Conservation (phyloP, 2,329 filamentous ascomycete species). For the Talaromyces marneffei region DNA sequence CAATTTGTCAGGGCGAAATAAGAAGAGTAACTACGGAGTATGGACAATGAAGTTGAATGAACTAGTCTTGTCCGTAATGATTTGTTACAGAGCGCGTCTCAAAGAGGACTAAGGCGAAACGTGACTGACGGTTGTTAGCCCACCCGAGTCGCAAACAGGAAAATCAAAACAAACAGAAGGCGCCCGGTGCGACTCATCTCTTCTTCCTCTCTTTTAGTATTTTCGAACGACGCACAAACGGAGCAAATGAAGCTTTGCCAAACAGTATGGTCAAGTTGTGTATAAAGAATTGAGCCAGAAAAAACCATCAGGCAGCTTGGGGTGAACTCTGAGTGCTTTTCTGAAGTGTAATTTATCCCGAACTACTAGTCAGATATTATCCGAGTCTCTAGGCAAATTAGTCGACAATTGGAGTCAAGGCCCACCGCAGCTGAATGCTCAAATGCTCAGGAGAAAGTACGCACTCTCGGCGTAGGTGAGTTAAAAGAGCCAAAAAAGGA, state of each 20-base stretch:
- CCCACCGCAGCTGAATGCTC: not conserved
- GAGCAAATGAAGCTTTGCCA: not conserved
- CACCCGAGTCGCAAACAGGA: constrained; percentile 17
- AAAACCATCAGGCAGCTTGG: not conserved
- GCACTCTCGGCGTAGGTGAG: not conserved
- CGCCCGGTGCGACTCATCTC: not conserved
- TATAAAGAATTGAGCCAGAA: not conserved
- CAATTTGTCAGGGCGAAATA: not conserved
- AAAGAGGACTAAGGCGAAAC: not conserved
- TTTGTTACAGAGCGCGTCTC: not conserved
- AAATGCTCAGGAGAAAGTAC: not conserved
- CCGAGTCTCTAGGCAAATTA: not conserved
- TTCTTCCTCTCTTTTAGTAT: not conserved
- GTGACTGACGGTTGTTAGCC: constrained; percentile 2
- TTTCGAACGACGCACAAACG: not conserved
- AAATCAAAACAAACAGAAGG: constrained; percentile 30
- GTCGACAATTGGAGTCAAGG: not conserved
- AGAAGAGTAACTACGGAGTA: not conserved
- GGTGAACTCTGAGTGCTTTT: too few relatives aligned
- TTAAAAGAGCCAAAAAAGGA: not conserved
- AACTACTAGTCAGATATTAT: not conserved
- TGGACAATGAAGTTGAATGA: too few relatives aligned
- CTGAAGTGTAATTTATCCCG: not conserved
- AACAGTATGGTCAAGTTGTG: not conserved
- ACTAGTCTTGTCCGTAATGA: too few relatives aligned